Conservation (phyloP, 441 rosid genomes). For the Eutrema salsugineum region DNA sequence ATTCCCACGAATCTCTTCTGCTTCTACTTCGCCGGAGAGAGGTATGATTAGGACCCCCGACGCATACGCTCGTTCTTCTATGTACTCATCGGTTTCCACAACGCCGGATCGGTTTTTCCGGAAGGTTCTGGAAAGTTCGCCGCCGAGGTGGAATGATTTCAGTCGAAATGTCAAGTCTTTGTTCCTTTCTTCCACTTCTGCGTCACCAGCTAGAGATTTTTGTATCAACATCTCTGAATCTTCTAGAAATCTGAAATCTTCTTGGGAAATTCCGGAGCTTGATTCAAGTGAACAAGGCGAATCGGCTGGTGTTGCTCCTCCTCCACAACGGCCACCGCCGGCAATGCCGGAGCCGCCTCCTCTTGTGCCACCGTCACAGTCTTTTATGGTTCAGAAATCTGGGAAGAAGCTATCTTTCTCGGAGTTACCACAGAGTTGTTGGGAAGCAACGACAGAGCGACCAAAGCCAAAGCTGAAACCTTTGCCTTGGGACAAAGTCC, state of each 20-base stretch:
- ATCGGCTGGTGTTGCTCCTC: constrained; percentile 35
- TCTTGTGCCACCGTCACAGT: constrained; percentile 77
- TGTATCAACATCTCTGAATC: constrained; percentile 31
- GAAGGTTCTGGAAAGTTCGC: constrained; percentile 36
- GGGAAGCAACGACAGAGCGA: constrained; percentile 46
- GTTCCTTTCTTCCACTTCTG: constrained; percentile 41
- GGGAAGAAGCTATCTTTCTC: constrained; percentile 46
- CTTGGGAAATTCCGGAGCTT: constrained; percentile 30
- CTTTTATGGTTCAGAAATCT: constrained; percentile 62
- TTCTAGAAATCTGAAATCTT: constrained; percentile 26
- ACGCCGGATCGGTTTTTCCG: constrained; percentile 37
- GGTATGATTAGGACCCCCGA: constrained; percentile 22
- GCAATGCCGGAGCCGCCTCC: constrained; percentile 56
- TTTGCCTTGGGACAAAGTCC: constrained; percentile 92
- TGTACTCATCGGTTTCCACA: constrained; percentile 35
- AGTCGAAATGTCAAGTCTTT: constrained; percentile 34
- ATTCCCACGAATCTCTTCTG: constrained; percentile 35
- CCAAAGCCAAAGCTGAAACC: constrained; percentile 83
- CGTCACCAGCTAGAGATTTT: constrained; percentile 29
- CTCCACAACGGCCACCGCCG: constrained; percentile 44
- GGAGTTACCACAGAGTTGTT: constrained; percentile 47
- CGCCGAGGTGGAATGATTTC: constrained; percentile 38
- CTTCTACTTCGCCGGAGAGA: constrained; percentile 38
- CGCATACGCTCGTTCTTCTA: constrained; percentile 36
- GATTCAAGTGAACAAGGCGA: constrained; percentile 28